A percentile compares a stretch with the other conserved stretches of the same genome.
phyloP scores from a whole-genome alignment of 1,284 basidiomycete species.

The Phlebopus sp. region DNA sequence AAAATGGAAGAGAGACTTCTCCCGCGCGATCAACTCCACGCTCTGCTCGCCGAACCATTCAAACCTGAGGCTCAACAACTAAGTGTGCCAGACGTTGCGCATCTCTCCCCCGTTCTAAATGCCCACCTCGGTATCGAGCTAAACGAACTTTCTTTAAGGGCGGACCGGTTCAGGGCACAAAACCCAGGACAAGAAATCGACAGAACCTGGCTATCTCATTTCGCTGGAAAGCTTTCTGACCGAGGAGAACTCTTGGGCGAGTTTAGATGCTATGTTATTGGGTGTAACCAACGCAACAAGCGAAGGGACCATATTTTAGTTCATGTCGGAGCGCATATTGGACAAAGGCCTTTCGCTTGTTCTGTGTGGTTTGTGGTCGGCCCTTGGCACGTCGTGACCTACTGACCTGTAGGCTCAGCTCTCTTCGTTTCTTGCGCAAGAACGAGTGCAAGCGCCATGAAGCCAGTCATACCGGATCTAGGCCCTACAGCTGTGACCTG shows the following conservation, averaged over 20 bases:
- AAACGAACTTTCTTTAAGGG: conserved; percentile 50
- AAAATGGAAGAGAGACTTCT: conserved; percentile 3
- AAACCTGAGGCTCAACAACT: conserved; percentile 1
- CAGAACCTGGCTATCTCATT: conserved; percentile 59
- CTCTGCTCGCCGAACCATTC: neutral
- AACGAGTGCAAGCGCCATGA: conserved; percentile 75
- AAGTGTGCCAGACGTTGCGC: conserved; percentile 17
- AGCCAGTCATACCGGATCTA: conserved; percentile 54
- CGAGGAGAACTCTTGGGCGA: conserved; percentile 55
- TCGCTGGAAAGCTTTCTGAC: conserved; percentile 59
- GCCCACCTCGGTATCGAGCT: conserved; percentile 58
- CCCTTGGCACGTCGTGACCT: neutral
- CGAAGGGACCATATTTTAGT: conserved; percentile 69
- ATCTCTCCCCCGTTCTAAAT: conserved; percentile 50
- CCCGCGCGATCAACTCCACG: neutral
- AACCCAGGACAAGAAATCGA: conserved; percentile 57
- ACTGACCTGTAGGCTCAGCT: conserved; percentile 34
- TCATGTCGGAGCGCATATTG: conserved; percentile 67
- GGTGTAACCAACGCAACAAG: conserved; percentile 63
- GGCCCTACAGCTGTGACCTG: conserved; percentile 54
- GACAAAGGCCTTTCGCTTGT: conserved; percentile 62
- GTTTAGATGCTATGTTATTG: conserved; percentile 62
- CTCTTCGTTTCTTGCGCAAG: conserved; percentile 62
- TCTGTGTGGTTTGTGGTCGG: conserved; percentile 47
- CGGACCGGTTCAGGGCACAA: conserved; percentile 47